phyloP scores from a whole-genome alignment of 306 rosid species.

The Gastrolobium bilobum region DNA sequence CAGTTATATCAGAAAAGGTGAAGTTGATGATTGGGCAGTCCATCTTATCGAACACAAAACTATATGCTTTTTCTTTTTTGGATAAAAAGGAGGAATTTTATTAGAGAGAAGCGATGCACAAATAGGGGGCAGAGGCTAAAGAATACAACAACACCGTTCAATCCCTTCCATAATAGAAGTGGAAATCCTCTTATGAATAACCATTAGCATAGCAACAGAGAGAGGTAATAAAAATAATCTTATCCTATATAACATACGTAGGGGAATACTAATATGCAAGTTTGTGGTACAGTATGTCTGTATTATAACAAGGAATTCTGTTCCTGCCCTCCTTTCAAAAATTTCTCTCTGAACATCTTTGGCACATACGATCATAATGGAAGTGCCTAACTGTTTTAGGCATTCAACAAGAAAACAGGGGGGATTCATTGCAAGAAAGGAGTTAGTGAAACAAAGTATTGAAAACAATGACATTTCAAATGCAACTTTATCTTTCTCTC shows the following conservation, averaged over 20 bases:
- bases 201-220: not conserved
- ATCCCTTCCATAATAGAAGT: not conserved
- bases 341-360: not conserved
- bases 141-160: not conserved
- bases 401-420: not conserved
- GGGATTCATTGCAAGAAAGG: not conserved
- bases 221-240: not conserved
- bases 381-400: conserved; percentile 2
- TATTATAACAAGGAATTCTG: conserved; percentile 11
- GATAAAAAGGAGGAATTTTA: conserved; percentile 16
- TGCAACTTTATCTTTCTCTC: conserved; percentile 11
- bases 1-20: conserved; percentile 29
- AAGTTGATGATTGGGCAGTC: conserved; percentile 2
- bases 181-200: not conserved
- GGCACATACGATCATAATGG: not conserved
- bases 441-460: not conserved
- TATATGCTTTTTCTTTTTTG: not conserved
- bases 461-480: not conserved
- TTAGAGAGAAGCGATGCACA: conserved; percentile 22
- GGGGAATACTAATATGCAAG: not conserved
- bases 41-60: conserved; percentile 15
- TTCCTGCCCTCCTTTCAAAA: conserved; percentile 4
- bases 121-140: conserved; percentile 25
- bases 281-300: not conserved
- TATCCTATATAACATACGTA: not conserved